These are phyloP conservation scores for Quercus engelmannii DNA, from an alignment of 306 rosid genomes.

Conservation along the genomic window DNA sequence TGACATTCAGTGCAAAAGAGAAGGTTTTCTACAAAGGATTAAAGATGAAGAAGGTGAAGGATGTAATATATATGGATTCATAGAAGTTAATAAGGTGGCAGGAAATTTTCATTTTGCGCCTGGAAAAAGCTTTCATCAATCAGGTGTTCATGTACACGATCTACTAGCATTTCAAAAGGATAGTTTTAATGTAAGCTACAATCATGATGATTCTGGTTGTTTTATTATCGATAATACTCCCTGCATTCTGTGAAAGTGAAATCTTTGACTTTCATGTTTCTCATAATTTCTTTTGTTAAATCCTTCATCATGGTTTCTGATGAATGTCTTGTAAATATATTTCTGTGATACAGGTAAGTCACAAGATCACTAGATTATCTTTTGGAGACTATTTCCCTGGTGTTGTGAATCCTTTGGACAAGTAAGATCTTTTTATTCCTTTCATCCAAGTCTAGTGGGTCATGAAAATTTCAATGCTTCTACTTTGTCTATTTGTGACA, in stretches of 20 bases:
- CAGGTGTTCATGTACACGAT: constrained; percentile 89
- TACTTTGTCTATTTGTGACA: background rate
- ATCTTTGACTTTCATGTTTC: background rate
- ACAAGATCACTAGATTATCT: constrained; percentile 77
- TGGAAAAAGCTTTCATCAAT: constrained; percentile 98
- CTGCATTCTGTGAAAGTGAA: background rate
- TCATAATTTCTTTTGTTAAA: background rate
- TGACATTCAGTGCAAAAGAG: constrained; percentile 86
- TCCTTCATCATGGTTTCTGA: constrained; percentile 10
- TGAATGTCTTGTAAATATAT: constrained; percentile 17
- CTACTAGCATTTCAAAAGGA: constrained; percentile 91
- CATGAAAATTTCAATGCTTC: background rate
- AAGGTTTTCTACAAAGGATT: constrained; percentile 91
- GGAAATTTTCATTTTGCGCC: constrained; percentile 99
- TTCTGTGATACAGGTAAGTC: constrained; percentile 61
- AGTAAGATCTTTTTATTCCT: constrained; percentile 44
- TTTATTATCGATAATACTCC: background rate
- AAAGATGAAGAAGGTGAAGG: constrained; percentile 99
- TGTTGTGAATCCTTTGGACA: constrained; percentile 86
- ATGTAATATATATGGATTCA: constrained; percentile 87
- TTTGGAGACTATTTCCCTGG: constrained; percentile 94
- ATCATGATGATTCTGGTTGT: constrained; percentile 15
- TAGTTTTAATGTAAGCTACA: constrained; percentile 78
- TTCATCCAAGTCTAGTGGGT: constrained; percentile 15
- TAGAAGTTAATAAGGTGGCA: constrained; percentile 97